These are phyloP conservation scores for Microbotryum violaceum DNA, from an alignment of 1,284 basidiomycete species.

Conservation along the genomic window DNA sequence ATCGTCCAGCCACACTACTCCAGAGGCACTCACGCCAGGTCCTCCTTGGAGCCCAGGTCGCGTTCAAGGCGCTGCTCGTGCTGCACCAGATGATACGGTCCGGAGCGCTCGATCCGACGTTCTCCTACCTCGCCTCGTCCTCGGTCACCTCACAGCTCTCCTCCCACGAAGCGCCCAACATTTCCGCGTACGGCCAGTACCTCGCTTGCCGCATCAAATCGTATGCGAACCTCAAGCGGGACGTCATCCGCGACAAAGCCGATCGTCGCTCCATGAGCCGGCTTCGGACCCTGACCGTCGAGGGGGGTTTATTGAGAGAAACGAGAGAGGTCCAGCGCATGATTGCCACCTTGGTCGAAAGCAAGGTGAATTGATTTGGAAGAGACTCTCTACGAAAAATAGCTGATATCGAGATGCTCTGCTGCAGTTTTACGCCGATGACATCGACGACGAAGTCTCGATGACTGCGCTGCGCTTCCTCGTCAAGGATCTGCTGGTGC, in stretches of 20 bases:
- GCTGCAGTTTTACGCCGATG: slow-evolving; percentile 80
- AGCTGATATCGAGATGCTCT: not conserved
- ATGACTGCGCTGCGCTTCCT: slow-evolving; percentile 85
- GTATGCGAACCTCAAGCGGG: slow-evolving; percentile 85
- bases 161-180: slow-evolving; percentile 64
- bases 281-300: slow-evolving; percentile 82
- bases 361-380: slow-evolving; percentile 54
- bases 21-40: no score
- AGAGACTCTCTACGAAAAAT: not conserved
- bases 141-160: slow-evolving; percentile 15
- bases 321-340: slow-evolving; percentile 83
- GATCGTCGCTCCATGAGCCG: slow-evolving; percentile 51
- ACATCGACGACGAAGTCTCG: slow-evolving; percentile 84
- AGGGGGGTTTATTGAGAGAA: slow-evolving; percentile 89
- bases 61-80: slow-evolving; percentile 92
- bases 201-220: slow-evolving; percentile 82
- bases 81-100: slow-evolving; percentile 92
- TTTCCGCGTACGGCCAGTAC: slow-evolving; percentile 80
- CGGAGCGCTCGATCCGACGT: slow-evolving; percentile 82
- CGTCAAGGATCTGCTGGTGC: slow-evolving; percentile 90
- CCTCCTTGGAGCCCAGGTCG: slow-evolving; percentile 52
- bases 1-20: no score
- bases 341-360: slow-evolving; percentile 78
- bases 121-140: slow-evolving; percentile 40
- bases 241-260: slow-evolving; percentile 80